A percentile compares a stretch with the other conserved stretches of the same genome.
Evolutionary conservation across 1,284 basidiomycete genomes (phyloP).

Genomic region (Boletellus deceptivus): DNA sequence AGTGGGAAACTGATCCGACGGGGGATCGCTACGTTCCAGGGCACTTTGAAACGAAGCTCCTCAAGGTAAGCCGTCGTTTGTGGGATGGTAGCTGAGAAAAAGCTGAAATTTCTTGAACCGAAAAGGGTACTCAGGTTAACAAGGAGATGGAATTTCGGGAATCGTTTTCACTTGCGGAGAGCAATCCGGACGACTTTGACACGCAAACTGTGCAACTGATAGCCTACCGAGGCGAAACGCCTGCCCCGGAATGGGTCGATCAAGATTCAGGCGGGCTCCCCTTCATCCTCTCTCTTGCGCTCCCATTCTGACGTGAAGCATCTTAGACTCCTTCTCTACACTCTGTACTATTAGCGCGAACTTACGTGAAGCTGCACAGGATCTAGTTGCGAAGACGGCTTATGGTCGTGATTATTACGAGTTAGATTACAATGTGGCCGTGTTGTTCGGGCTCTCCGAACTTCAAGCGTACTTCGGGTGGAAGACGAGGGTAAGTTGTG

Average conservation of each 20-base stretch:
- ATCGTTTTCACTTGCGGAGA: no score
- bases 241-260: conserved; percentile 12
- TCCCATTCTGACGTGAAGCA: not conserved
- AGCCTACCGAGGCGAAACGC: conserved; percentile 6
- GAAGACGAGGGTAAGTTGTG: conserved; percentile 3
- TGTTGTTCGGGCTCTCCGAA: not conserved
- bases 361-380: conserved; percentile 1
- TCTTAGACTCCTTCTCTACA: conserved; percentile 1
- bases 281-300: no score
- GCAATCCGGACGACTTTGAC: no score
- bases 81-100: no score
- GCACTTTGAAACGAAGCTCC: no score
- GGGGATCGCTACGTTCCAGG: no score
- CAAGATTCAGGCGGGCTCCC: conserved; percentile 4
- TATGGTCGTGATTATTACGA: conserved; percentile 1
- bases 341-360: not conserved
- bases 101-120: not conserved
- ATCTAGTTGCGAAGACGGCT: not conserved
- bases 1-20: no score
- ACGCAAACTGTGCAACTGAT: not conserved
- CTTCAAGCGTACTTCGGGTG: conserved; percentile 6
- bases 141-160: no score
- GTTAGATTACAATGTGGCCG: conserved; percentile 15
- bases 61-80: no score
- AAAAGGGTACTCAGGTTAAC: not conserved